Evolutionary conservation across 352 stramenopile species (phyloP), one percentile per base, ranked within the genome.

Genomic region (Globisporangium heterothallicum): DNA sequence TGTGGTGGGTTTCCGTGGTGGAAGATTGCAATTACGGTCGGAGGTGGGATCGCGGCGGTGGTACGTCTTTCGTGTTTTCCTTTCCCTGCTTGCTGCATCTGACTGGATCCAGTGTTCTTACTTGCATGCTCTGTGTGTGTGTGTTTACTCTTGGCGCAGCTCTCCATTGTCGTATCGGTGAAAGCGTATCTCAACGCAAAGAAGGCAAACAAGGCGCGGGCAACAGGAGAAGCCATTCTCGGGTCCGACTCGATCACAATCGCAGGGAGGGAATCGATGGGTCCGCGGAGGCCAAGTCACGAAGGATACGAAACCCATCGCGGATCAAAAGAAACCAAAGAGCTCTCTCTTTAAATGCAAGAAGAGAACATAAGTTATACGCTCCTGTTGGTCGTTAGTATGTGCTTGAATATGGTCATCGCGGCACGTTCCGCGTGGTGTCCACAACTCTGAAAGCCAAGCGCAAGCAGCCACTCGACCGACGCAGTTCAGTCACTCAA

Each of bases 21-120:
- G 71, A 82, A 82, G 49, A 74, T 61, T 21, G 49, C 68, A 18
- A 55, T 59, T 6, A 78, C 71, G 3, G 55, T 76, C 35, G 68
- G 61, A 18, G 71, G 68, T 56, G 71, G 49, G 14, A 24, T 81
- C 34, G 71, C 71, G 6, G 71, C 71, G 21, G 4, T 61, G 51
- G 65, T 74, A 63, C 42, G 61, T 66, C 1, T 4, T 5, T n/a
- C 4, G 34, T 42, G 12, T 4, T 2, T 14, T 53, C 35, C 27
- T 16, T n/a, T n/a, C n/a, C n/a, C n/a, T n/a, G n/a, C n/a, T n/a
- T n/a, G n/a, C n/a, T n/a, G n/a, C n/a, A n/a, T n/a, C n/a, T n/a
- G n/a, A n/a, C n/a, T n/a, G n/a, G n/a, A 34, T 34, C 6, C 29
- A 34, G 6, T 22, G 13, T 52, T 18, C 19, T 14, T 50, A 4